Evolutionary conservation across 2,329 filamentous ascomycete genomes (phyloP).

Genomic region (Neopestalotiopsis sp.): DNA sequence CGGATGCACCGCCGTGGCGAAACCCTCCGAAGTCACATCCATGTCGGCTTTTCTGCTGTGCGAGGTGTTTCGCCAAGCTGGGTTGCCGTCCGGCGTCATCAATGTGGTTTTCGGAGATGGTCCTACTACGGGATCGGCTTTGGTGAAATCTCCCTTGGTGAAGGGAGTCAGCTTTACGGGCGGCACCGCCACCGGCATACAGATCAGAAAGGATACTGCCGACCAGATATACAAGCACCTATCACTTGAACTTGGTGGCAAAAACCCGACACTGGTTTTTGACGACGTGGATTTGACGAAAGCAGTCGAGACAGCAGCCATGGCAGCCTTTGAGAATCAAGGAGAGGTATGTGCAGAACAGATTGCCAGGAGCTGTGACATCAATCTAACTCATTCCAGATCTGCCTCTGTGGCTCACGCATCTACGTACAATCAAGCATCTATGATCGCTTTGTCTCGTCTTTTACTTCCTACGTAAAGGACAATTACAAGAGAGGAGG

Average conservation of each 20-base stretch:
- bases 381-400: constrained; percentile 20
- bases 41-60: constrained; percentile 36
- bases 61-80: constrained; percentile 30
- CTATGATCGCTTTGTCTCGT: constrained; percentile 43
- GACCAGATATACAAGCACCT: constrained; percentile 38
- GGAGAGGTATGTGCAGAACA: constrained; percentile 29
- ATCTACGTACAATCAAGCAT: constrained; percentile 55
- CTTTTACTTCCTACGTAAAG: constrained; percentile 28
- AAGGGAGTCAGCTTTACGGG: constrained; percentile 40
- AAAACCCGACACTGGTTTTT: constrained; percentile 58
- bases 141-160: constrained; percentile 32
- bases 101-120: constrained; percentile 40
- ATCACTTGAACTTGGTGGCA: constrained; percentile 48
- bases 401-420: constrained; percentile 45
- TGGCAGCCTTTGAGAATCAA: constrained; percentile 38
- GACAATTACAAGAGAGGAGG: constrained; percentile 27
- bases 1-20: constrained; percentile 40
- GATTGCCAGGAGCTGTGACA: background rate
- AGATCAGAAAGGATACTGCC: constrained; percentile 35
- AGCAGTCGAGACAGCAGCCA: constrained; percentile 52
- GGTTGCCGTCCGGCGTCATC: constrained; percentile 34
- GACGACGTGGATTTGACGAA: constrained; percentile 57
- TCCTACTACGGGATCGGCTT: constrained; percentile 34
- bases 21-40: constrained; percentile 40
- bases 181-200: constrained; percentile 37